Percentiles rank a stretch among this genome's conserved stretches.
Conservation (phyloP, 2,329 filamentous ascomycete genomes). For the Lizonia empirigonia region DNA sequence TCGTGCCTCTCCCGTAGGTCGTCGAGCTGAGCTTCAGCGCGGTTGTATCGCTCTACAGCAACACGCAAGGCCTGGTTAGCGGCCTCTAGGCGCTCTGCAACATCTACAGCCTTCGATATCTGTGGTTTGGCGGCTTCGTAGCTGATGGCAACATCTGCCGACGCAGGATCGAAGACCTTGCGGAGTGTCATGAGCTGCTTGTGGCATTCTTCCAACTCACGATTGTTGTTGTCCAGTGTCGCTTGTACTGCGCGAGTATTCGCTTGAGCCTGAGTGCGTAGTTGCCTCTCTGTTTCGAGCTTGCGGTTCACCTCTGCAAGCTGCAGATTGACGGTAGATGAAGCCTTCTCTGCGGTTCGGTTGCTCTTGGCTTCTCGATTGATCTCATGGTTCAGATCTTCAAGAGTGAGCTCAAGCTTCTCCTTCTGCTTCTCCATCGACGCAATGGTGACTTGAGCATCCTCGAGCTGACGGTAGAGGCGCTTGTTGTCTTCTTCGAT, state of each 20-base stretch:
- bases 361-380: conserved; percentile 87
- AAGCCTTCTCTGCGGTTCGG: conserved; percentile 86
- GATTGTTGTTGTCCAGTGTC: conserved; percentile 77
- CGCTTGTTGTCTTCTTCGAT: conserved; percentile 82
- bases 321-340: conserved; percentile 79
- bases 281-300: conserved; percentile 86
- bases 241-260: conserved; percentile 82
- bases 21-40: conserved; percentile 81
- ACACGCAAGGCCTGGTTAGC: conserved; percentile 87
- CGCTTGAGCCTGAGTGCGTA: conserved; percentile 81
- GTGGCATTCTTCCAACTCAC: conserved; percentile 80
- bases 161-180: conserved; percentile 82
- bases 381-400: conserved; percentile 92
- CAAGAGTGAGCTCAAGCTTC: conserved; percentile 83
- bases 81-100: conserved; percentile 84
- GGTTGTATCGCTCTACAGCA: conserved; percentile 77
- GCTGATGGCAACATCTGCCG: conserved; percentile 66
- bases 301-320: conserved; percentile 88
- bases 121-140: conserved; percentile 73
- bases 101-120: conserved; percentile 69
- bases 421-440: conserved; percentile 93
- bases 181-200: conserved; percentile 81
- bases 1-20: conserved; percentile 77
- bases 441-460: conserved; percentile 80
- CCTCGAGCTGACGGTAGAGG: conserved; percentile 82